Percentiles rank a stretch among this genome's conserved stretches.
phyloP scores from a whole-genome alignment of 371 early-diverging fungal genomes.

The Umbelopsis sp. region DNA sequence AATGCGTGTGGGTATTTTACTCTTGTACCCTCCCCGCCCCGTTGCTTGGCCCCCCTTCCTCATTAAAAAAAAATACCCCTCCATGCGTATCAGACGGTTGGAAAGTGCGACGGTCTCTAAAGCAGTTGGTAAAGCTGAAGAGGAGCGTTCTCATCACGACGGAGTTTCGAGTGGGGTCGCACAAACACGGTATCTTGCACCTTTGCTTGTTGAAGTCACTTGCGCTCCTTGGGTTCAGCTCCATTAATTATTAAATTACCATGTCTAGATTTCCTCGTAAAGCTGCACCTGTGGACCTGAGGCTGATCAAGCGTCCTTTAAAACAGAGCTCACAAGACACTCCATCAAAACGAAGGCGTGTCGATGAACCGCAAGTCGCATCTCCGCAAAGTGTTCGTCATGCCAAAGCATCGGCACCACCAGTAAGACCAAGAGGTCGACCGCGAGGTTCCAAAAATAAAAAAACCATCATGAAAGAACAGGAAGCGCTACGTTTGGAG shows the following conservation, averaged over 20 bases:
- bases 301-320: slow-evolving; percentile 6
- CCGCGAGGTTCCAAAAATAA: slow-evolving; percentile 11
- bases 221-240: not conserved
- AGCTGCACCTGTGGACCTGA: slow-evolving; percentile 12
- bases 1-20: no score
- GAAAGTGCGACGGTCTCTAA: not conserved
- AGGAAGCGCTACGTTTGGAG: slow-evolving; percentile 1
- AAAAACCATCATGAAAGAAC: slow-evolving; percentile 8
- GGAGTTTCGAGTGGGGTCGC: slow-evolving; percentile 7
- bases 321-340: not conserved
- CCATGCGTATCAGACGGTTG: slow-evolving; percentile 7
- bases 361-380: not conserved
- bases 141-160: not conserved
- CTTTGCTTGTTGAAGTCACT: not conserved
- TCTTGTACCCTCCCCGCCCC: not conserved
- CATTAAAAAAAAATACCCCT: not conserved
- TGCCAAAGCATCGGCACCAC: not conserved
- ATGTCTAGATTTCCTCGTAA: slow-evolving; percentile 12
- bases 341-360: slow-evolving; percentile 9
- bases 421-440: not conserved
- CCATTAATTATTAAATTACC: not conserved
- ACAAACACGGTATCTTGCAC: slow-evolving; percentile 5
- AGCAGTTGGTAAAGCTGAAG: not conserved
- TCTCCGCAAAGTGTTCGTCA: slow-evolving; percentile 3
- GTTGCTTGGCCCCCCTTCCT: not conserved